These are phyloP conservation scores for Globisporangium iwayamae DNA, from an alignment of 352 stramenopile genomes.

Conservation along the genomic window DNA sequence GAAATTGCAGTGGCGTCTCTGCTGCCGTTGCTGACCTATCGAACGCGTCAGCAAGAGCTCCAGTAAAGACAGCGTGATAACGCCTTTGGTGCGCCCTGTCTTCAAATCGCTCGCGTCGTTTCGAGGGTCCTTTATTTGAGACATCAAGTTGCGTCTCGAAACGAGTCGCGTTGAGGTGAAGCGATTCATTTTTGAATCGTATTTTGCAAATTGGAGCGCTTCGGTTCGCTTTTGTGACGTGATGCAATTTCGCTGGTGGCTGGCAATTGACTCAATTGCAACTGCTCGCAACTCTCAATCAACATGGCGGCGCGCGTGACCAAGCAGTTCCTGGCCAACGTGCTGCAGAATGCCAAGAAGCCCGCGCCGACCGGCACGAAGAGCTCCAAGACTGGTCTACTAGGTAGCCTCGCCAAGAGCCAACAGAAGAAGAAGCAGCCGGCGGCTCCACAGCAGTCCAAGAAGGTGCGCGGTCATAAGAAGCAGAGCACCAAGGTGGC, in stretches of 20 bases:
- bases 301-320: conserved; percentile 54
- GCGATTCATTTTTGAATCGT: neutral
- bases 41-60: neutral
- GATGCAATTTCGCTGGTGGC: conserved; percentile 4
- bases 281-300: neutral
- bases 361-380: conserved; percentile 8
- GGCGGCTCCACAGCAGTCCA: conserved; percentile 17
- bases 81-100: neutral
- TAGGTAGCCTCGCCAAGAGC: conserved; percentile 16
- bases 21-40: neutral
- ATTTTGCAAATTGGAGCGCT: too few relatives aligned
- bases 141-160: too few relatives aligned
- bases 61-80: neutral
- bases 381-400: conserved; percentile 1
- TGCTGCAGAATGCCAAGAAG: conserved; percentile 19
- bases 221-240: neutral
- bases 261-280: conserved; percentile 3
- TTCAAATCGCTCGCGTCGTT: conserved; percentile 5
- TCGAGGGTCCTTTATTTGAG: conserved; percentile 2
- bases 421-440: conserved; percentile 21
- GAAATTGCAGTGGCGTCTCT: too few relatives aligned
- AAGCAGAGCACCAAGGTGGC: conserved; percentile 22
- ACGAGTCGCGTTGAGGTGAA: too few relatives aligned
- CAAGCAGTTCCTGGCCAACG: conserved; percentile 73
- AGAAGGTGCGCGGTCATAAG: conserved; percentile 16